phyloP scores from a whole-genome alignment of 257 asterid species.

The Ligustrum vulgare region DNA sequence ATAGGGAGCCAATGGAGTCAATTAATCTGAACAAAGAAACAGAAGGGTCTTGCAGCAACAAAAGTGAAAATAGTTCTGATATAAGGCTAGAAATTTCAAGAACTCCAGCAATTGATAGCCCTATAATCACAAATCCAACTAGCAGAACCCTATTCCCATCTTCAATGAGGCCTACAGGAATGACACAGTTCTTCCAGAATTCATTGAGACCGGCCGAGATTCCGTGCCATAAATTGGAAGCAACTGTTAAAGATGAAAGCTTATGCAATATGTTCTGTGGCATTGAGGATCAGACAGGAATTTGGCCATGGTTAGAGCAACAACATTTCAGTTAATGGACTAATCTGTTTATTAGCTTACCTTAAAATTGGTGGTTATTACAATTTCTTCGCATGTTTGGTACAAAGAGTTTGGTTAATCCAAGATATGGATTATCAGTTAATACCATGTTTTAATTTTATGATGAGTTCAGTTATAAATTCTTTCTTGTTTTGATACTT shows the following conservation, averaged over 20 bases:
- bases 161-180: constrained; percentile 42
- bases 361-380: background rate
- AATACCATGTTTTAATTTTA: constrained; percentile 11
- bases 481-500: constrained; percentile 22
- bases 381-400: constrained; percentile 1
- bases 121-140: constrained; percentile 36
- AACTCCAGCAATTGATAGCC: constrained; percentile 66
- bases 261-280: constrained; percentile 78
- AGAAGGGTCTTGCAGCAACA: constrained; percentile 88
- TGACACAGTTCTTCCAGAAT: constrained; percentile 44
- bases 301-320: constrained; percentile 98
- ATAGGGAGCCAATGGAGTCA: constrained; percentile 84
- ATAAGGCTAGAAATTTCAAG: constrained; percentile 72
- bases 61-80: constrained; percentile 91
- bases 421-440: constrained; percentile 5
- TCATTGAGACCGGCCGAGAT: constrained; percentile 47
- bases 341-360: background rate
- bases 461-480: background rate
- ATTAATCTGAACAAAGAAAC: constrained; percentile 97
- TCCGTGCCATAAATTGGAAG: constrained; percentile 50
- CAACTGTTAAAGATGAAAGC: constrained; percentile 74
- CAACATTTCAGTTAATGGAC: constrained; percentile 61
- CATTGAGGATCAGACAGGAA: constrained; percentile 85
- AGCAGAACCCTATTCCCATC: constrained; percentile 56
- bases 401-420: constrained; percentile 5